phyloP scores from a whole-genome alignment of 495 filamentous ascomycete species.

The Pyrenula aspistea region DNA sequence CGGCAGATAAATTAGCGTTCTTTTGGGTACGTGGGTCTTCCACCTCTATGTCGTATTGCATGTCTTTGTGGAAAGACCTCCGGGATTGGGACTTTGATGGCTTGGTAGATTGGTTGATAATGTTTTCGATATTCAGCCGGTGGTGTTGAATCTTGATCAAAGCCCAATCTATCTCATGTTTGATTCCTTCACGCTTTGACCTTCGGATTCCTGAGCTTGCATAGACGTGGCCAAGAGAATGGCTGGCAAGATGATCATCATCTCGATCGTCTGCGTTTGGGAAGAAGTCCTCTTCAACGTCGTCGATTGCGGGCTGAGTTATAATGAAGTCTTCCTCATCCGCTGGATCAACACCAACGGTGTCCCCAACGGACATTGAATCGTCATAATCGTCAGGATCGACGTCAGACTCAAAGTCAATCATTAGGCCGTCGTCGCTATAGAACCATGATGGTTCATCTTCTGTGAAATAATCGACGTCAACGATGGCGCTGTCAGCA shows the following conservation, averaged over 20 bases:
- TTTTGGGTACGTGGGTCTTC: not conserved
- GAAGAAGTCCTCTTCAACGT: slow-evolving; percentile 73
- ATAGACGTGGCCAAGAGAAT: slow-evolving; percentile 69
- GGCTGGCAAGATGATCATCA: slow-evolving; percentile 64
- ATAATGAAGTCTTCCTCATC: slow-evolving; percentile 61
- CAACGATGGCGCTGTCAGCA: slow-evolving; percentile 15
- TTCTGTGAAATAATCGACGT: not conserved
- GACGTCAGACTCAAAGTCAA: slow-evolving; percentile 28
- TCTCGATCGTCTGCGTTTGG: slow-evolving; percentile 46
- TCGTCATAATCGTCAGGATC: slow-evolving; percentile 37
- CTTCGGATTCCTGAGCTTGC: slow-evolving; percentile 81
- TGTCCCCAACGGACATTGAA: slow-evolving; percentile 63
- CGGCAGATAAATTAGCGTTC: slow-evolving; percentile 24
- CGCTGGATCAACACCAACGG: slow-evolving; percentile 64
- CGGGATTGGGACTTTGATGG: slow-evolving; percentile 4
- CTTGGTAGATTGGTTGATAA: slow-evolving; percentile 27
- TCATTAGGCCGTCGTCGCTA: slow-evolving; percentile 18
- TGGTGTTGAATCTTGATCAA: slow-evolving; percentile 68
- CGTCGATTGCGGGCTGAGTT: slow-evolving; percentile 80
- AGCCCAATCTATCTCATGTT: slow-evolving; percentile 95
- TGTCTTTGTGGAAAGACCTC: slow-evolving; percentile 2
- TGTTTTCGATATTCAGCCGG: slow-evolving; percentile 59
- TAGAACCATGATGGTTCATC: slow-evolving; percentile 7
- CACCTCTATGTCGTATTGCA: slow-evolving; percentile 3
- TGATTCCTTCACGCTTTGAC: slow-evolving; percentile 46